Conservation (phyloP, 2,329 filamentous ascomycete species). For the Aphanocladium album region DNA sequence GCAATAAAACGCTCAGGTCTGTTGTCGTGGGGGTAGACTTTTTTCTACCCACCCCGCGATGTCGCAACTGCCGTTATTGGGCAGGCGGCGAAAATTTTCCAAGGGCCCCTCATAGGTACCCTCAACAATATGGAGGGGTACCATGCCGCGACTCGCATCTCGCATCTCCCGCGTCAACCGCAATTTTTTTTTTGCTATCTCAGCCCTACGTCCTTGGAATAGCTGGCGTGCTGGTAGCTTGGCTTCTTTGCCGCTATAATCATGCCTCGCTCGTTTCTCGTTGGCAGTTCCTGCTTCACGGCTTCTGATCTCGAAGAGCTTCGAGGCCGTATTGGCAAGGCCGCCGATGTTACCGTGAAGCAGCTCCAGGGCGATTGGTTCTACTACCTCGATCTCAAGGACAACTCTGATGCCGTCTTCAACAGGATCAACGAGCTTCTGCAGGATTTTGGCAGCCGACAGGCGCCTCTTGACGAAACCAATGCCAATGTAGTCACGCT, state of each 20-base stretch:
- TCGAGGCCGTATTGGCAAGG: constrained; percentile 39
- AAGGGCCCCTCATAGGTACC: constrained; percentile 4
- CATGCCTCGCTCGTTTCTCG: constrained; percentile 33
- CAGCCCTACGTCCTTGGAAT: constrained; percentile 5
- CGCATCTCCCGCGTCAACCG: constrained; percentile 1
- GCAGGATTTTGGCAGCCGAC: constrained; percentile 31
- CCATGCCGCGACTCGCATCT: background rate
- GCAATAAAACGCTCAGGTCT: background rate
- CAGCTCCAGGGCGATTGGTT: constrained; percentile 51
- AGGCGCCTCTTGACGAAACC: constrained; percentile 23
- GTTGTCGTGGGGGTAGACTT: background rate
- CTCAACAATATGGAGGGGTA: constrained; percentile 6
- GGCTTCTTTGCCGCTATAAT: constrained; percentile 15
- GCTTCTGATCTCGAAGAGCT: constrained; percentile 40
- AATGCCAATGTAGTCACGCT: constrained; percentile 53
- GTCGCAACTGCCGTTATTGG: constrained; percentile 1
- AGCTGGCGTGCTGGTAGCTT: constrained; percentile 8
- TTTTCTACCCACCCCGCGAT: constrained; percentile 12
- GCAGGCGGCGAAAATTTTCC: constrained; percentile 6
- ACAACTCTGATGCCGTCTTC: constrained; percentile 38
- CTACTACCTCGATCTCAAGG: constrained; percentile 62
- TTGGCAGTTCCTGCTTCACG: constrained; percentile 47
- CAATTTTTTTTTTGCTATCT: constrained; percentile 3
- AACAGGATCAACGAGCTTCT: constrained; percentile 43
- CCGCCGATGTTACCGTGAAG: constrained; percentile 39